Conservation (phyloP, 352 stramenopile genomes). For the Globisporangium polare region DNA sequence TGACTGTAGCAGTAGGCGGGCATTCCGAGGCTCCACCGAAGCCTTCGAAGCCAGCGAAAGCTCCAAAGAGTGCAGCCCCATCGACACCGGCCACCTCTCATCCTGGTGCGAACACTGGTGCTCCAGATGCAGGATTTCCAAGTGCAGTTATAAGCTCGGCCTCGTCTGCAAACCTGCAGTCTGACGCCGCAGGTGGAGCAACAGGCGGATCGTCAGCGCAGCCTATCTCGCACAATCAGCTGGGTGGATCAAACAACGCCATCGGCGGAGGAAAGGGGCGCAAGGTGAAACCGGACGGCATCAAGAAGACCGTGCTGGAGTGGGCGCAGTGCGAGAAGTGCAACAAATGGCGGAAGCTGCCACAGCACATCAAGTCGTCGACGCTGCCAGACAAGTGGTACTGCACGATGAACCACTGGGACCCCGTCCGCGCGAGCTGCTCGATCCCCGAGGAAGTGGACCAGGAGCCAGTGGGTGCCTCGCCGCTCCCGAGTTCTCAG, state of each 20-base stretch:
- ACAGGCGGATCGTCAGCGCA: neutral
- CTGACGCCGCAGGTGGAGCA: neutral
- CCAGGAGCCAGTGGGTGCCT: conserved; percentile 52
- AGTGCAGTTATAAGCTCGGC: neutral
- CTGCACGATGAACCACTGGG: conserved; percentile 95
- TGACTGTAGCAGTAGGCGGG: neutral
- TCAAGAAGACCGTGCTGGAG: conserved; percentile 83
- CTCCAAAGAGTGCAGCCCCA: conserved; percentile 1
- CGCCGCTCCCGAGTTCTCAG: conserved; percentile 41
- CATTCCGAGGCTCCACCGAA: neutral
- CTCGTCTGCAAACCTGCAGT: neutral
- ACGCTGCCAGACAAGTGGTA: conserved; percentile 95
- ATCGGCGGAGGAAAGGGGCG: conserved; percentile 12
- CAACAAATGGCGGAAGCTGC: conserved; percentile 95
- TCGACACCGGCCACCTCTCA: neutral
- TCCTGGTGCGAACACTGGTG: neutral
- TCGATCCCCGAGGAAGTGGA: conserved; percentile 72
- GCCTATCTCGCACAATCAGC: neutral
- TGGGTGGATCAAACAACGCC: conserved; percentile 3
- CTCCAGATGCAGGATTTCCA: neutral
- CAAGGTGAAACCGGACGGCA: conserved; percentile 16
- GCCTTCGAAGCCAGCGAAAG: conserved; percentile 9
- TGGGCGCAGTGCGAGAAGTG: conserved; percentile 97
- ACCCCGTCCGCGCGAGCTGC: conserved; percentile 76
- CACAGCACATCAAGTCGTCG: conserved; percentile 87